Evolutionary conservation across 2,329 filamentous ascomycete genomes (phyloP), one percentile per base, ranked within the genome.

Genomic region (Epichloe coenophiala): DNA sequence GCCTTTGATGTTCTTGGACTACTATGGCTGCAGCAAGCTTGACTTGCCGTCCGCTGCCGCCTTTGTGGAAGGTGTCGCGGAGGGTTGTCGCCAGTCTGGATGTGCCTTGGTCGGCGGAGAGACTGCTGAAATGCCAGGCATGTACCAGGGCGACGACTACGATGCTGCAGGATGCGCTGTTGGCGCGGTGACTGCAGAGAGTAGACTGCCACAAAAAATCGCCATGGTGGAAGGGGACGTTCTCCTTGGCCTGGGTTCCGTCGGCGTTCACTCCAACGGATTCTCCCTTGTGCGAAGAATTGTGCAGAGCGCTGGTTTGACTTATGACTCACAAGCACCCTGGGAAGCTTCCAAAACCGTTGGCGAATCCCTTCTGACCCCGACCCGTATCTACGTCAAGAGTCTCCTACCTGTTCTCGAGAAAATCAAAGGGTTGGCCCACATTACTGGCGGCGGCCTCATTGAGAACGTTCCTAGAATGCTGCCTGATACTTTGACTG

Each of bases 121-220:
- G 70, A 98, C 93, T 1, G 93, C 93, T 6, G 93, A 98, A 70
- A 97, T 98, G 93, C 91, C 91, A 0, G 90, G 90, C 50, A 88
- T 97, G 74, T 96, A 95, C 71, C 76, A 83, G 56, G 81, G 79
- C 49, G 86, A 88, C 47, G 88, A 94, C 63, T 98, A 97, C 66
- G 93, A 98, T 61, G 89, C 90, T 7, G 90, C 88, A 21, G 93
- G 93, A 55, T 86, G 86, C 39, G 91, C 91, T 17, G 83, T 95
- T 44, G 93, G 93, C 51, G 88, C 89, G 41, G 86, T 97, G 63
- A 73, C 76, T 37, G 70, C 77, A 35, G 78, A 77, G 5, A 74
- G 77, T 47, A 79, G 91, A 50, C 78, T 98, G 38, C 93, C 93
- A 1, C 78, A 84, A 58, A 2, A 78, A 56, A 74, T 79, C 9